These are phyloP conservation scores for Botrytis hyacinthi DNA, from an alignment of 2,329 filamentous ascomycete species.

Conservation along the genomic window DNA sequence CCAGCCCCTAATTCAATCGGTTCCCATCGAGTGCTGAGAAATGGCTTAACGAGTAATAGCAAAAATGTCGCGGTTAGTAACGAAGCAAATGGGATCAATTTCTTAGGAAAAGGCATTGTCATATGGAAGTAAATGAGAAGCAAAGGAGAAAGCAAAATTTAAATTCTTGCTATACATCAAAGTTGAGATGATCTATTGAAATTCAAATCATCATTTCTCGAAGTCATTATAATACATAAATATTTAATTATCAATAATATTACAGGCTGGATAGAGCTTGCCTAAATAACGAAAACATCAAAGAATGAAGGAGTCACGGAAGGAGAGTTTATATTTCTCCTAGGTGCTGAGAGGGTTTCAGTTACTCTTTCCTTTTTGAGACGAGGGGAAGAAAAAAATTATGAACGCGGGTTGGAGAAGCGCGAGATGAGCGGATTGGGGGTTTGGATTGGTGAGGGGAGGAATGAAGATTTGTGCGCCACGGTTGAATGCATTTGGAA, in stretches of 20 bases:
- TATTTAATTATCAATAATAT: not conserved
- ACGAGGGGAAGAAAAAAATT: not conserved
- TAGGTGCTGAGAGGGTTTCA: not conserved
- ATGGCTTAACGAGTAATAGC: not conserved
- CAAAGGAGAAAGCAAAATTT: not conserved
- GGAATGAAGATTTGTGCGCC: not conserved
- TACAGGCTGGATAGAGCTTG: not conserved
- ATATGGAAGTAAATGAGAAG: not conserved
- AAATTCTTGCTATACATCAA: not conserved
- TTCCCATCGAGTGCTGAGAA: not conserved
- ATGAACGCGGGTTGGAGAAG: not conserved
- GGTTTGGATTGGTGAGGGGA: not conserved
- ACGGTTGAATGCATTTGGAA: not conserved
- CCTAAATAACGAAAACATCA: not conserved
- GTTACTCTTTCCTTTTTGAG: not conserved
- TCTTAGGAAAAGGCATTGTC: constrained; percentile 13
- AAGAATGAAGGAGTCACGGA: not conserved
- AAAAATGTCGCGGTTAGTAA: not conserved
- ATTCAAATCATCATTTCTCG: not conserved
- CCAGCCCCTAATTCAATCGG: not conserved
- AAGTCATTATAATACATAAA: not conserved
- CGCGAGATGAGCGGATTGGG: not conserved
- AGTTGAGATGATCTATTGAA: not conserved
- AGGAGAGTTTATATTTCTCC: not conserved
- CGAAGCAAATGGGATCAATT: not conserved